Conservation (phyloP, 768 basidiomycete genomes). For the Tricholomella constricta region DNA sequence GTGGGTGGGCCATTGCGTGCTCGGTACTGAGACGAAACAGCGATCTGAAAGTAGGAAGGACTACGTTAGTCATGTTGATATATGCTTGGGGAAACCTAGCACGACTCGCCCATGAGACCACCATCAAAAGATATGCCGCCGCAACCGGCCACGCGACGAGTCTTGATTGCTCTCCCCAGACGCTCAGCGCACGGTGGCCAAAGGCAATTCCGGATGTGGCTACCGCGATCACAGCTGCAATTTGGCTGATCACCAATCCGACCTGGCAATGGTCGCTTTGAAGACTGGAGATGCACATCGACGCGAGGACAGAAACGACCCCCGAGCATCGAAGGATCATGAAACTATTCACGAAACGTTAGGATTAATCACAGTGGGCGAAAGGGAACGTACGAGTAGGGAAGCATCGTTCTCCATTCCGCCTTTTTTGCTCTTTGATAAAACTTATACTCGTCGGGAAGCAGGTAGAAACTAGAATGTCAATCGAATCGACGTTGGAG, state of each 20-base stretch:
- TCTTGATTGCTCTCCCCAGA: conserved; percentile 5
- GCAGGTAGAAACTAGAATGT: conserved; percentile 10
- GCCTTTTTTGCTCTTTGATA: conserved; percentile 8
- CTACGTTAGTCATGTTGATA: too few relatives aligned
- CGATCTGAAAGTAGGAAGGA: conserved; percentile 1
- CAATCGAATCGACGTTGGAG: background rate
- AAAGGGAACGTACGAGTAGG: conserved; percentile 10
- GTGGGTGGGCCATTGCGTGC: conserved; percentile 1
- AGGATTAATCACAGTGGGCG: background rate
- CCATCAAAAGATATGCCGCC: conserved; percentile 6
- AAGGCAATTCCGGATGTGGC: conserved; percentile 13
- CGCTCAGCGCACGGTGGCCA: conserved; percentile 6
- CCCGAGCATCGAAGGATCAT: conserved; percentile 13
- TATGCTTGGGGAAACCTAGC: too few relatives aligned
- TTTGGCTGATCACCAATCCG: conserved; percentile 10
- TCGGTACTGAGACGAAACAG: conserved; percentile 9
- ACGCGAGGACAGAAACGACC: conserved; percentile 12
- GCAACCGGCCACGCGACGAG: background rate
- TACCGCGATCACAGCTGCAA: background rate
- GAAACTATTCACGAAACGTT: background rate
- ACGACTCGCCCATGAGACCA: conserved; percentile 9
- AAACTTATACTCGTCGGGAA: conserved; percentile 15
- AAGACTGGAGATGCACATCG: conserved; percentile 14
- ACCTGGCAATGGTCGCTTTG: conserved; percentile 13
- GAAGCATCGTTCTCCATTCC: conserved; percentile 12